Percentiles rank a stretch among this genome's conserved stretches.
Evolutionary conservation across 257 asterid genomes (phyloP).

Genomic region (Capsicum chinense): DNA sequence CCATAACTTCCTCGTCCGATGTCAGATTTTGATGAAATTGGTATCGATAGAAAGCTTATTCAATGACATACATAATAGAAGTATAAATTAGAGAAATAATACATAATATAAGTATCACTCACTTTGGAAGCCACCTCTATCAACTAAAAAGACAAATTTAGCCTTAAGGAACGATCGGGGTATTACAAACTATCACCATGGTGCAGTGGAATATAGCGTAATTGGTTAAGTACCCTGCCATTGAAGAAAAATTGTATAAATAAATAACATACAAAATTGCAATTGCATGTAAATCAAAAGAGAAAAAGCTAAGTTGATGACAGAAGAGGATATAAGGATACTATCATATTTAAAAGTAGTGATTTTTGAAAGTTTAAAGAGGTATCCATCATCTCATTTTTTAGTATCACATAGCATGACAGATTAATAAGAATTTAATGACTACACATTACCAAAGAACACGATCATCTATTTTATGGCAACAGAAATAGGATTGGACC

Average conservation of each 20-base stretch:
- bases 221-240: slow-evolving; percentile 35
- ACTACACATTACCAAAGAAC: slow-evolving; percentile 32
- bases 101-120: too few species aligned
- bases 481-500: slow-evolving; percentile 39
- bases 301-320: slow-evolving; percentile 13
- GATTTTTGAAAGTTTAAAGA: slow-evolving; percentile 33
- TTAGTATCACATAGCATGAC: slow-evolving; percentile 34
- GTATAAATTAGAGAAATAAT: too few species aligned
- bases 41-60: too few species aligned
- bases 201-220: slow-evolving; percentile 43
- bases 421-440: slow-evolving; percentile 32
- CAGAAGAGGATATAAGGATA: slow-evolving; percentile 31
- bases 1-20: too few species aligned
- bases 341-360: slow-evolving; percentile 37
- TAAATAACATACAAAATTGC: not conserved
- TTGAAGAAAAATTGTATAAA: slow-evolving; percentile 31
- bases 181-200: not conserved
- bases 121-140: too few species aligned
- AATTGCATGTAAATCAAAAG: not conserved
- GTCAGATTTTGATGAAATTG: too few species aligned
- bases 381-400: slow-evolving; percentile 40
- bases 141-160: too few species aligned
- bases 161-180: too few species aligned
- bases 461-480: slow-evolving; percentile 31
- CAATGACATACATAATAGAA: too few species aligned